Base-by-base conservation (phyloP, 768 basidiomycete genomes). In the Calocybe indica region DNA sequence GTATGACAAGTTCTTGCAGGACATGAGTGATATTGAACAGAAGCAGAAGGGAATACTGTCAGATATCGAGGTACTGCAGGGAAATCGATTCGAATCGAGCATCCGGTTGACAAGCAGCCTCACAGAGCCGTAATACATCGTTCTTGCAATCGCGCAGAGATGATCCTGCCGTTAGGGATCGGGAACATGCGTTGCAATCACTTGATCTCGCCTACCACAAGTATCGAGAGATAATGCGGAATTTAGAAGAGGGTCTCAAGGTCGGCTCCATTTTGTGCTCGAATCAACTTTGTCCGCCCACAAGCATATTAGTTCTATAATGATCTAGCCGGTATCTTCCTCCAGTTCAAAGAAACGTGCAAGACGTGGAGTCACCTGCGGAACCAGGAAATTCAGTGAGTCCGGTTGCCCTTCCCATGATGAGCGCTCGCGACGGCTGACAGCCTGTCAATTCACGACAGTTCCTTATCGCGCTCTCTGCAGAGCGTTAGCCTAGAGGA, bases 211-310 rank as follows among this genome's bases (percentile, higher is more conserved):
- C 93, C 0, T 88, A 88, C 64, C 83, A 83, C 66, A 92, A 91
- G 58, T 96, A 92, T 63, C 73, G 77, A 46, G 94, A 97, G 61
- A 87, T 96, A 10, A 74, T 72, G 2, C 76, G 79, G 43, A 93
- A 98, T 64, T 69, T 96, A 5, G 83, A 88, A 36, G 95, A 98
- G 60, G 94, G 94, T 5, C 74, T 88, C 56, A 86, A 90, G 71
- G 92, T 86, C 55, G 10, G 67, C 52, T 28, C 31, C 38, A 37
- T 37, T 49, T 9, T 28, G 37, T 31, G 13, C 37, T n/a, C 5
- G 14, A 35, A 32, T 31, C 22, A 28, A 2, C 37, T 5, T 8
- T 32, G 15, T 38, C 11, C 34, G 40, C 43, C 43, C 12, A 28
- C 40, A 7, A 49, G 34, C 46, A 0, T 6, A 36, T 35, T 52